Base-by-base conservation (phyloP, 306 rosid species). In the Sesbania bispinosa region DNA sequence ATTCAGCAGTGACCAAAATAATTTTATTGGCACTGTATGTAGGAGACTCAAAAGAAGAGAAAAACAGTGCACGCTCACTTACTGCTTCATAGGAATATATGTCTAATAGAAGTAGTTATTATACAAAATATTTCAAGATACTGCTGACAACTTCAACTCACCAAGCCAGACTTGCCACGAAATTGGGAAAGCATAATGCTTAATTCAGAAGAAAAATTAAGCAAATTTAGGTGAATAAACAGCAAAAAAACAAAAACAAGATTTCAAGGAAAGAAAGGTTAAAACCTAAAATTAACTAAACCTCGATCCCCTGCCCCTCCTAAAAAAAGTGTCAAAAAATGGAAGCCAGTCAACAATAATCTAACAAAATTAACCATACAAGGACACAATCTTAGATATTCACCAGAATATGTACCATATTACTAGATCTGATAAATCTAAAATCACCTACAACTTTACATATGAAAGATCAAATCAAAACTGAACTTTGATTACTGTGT, bases 401-500 rank as follows among this genome's bases (percentile, higher is more conserved):
- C 13, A 36, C 10, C 71, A 15, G 39, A 74, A 35, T 54, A 36
- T 36, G 19, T 18, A 20, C 42, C 62, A 79, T 23, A 15, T 47
- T 47, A 13, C 41, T 35, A 50, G 79, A 74, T 62, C 79, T 62
- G 64, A 38, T 27, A 52, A 26, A 62, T 74, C 38, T 13, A 55
- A 1, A n/a, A 36, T 10, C 51, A 27, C 41, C 18, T 48, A 60
- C 47, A n/a, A n/a, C n/a, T n/a, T n/a, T n/a, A n/a, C n/a, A n/a
- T n/a, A n/a, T n/a, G n/a, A 13, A 18, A 66, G 1, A 73, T 36
- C 7, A 9, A 60, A 75, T 15, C 16, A 29, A 54, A 77, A 43
- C 15, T 9, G 43, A 62, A 24, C 53, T n/a, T 5, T 41, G 6
- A 32, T 2, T 29, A 27, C 30, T n/a, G n/a, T n/a, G n/a, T n/a